Evolutionary conservation across 768 basidiomycete genomes (phyloP).

Genomic region (Suillus lakei): DNA sequence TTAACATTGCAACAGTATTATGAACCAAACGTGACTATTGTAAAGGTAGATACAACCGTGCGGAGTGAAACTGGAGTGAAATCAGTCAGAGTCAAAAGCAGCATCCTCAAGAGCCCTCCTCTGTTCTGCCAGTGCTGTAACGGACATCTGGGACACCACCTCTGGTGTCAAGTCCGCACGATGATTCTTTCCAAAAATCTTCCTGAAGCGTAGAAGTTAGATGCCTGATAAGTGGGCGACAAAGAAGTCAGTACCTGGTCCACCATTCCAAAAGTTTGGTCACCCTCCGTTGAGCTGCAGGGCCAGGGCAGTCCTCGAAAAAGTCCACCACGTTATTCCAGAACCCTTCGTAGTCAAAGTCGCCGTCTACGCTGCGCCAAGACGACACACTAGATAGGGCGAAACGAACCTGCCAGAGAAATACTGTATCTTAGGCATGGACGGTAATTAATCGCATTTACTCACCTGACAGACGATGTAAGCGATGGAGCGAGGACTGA

Average conservation of each 20-base stretch:
- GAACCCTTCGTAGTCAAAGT: conserved; percentile 17
- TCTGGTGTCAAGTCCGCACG: not conserved
- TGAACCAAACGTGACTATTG: no score
- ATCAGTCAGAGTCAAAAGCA: not conserved
- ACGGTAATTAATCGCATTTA: not conserved
- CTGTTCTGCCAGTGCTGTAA: not conserved
- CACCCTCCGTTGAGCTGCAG: not conserved
- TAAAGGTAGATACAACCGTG: no score
- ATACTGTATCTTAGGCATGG: no score
- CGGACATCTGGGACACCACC: not conserved
- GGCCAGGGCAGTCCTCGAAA: conserved; percentile 13
- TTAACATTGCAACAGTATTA: no score
- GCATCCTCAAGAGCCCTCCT: not conserved
- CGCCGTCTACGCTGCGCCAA: conserved; percentile 12
- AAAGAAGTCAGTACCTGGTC: conserved; percentile 8
- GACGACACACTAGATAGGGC: conserved; percentile 12
- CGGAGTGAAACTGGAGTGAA: no score
- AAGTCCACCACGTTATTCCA: conserved; percentile 21
- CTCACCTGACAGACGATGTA: conserved; percentile 31
- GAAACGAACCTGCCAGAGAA: conserved; percentile 20
- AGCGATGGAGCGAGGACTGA: conserved; percentile 23
- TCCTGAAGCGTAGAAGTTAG: not conserved
- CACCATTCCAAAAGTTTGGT: conserved; percentile 17
- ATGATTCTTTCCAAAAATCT: not conserved
- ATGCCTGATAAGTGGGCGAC: not conserved